A percentile compares a stretch with the other conserved stretches of the same genome.
Evolutionary conservation across 2,329 filamentous ascomycete species (phyloP).

Genomic region (Zasmidium citrigriseum): DNA sequence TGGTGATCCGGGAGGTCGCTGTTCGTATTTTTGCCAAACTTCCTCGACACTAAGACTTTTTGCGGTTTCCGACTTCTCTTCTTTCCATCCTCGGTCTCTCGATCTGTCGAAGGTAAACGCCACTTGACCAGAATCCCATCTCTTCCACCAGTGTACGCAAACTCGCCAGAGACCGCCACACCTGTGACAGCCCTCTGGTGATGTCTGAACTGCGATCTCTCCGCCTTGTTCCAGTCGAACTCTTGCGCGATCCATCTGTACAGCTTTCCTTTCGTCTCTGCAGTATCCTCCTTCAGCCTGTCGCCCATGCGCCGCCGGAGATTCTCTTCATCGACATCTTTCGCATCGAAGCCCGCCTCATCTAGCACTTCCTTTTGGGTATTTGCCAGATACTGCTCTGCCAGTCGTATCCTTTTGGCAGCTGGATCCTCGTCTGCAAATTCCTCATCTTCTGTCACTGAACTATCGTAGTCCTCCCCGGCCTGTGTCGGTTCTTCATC

Average conservation of each 20-base stretch:
- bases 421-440: conserved; percentile 84
- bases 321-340: conserved; percentile 87
- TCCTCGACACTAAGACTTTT: conserved; percentile 59
- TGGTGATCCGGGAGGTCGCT: conserved; percentile 70
- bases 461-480: conserved; percentile 43
- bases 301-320: conserved; percentile 67
- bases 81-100: conserved; percentile 11
- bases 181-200: conserved; percentile 78
- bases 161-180: conserved; percentile 75
- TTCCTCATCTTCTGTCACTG: conserved; percentile 61
- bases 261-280: conserved; percentile 85
- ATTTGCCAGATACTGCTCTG: conserved; percentile 91
- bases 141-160: conserved; percentile 85
- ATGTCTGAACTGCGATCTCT: conserved; percentile 72
- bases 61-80: conserved; percentile 53
- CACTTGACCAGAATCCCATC: conserved; percentile 86
- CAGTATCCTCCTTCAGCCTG: conserved; percentile 84
- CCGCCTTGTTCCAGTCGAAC: conserved; percentile 68
- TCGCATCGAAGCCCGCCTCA: conserved; percentile 86
- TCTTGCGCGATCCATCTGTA: conserved; percentile 78
- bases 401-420: conserved; percentile 80
- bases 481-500: conserved; percentile 48
- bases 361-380: conserved; percentile 73
- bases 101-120: conserved; percentile 65
- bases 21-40: conserved; percentile 63